Base-by-base conservation (phyloP, 768 basidiomycete species). In the Suillus sp. region DNA sequence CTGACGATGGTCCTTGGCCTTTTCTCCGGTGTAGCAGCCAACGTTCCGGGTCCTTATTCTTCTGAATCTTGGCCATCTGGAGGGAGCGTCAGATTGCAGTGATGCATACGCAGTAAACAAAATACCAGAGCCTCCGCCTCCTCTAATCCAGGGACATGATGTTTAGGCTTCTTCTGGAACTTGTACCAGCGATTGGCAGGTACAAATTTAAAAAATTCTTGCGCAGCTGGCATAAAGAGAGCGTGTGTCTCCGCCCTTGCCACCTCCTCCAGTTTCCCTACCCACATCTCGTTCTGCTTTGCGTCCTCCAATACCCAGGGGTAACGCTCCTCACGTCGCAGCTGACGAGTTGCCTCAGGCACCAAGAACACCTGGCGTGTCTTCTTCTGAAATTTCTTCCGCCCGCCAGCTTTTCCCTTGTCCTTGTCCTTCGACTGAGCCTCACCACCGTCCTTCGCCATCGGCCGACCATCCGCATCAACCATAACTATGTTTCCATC, bases 291-390 rank as follows among this genome's bases (percentile, higher is more conserved):
- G 62, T 81, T 78, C 58, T 85, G 82, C 22, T 81, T 81, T 42
- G 82, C 84, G 72, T 94, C 93, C 78, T 96, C 94, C 79, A 95
- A 85, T 43, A 96, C 90, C 94, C 94, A 96, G 2, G 94, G 94
- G 75, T 91, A 92, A 66, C 91, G 80, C 77, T 96, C 94, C 77
- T 96, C 94, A 70, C 84, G 84, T 74, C 91, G 81, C 69, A 95
- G 79, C 76, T 92, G 89, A 67, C 93, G 80, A 58, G 85, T 81
- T 43, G 88, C 88, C 61, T 95, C 92, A 0, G 91, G 86, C 1
- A 94, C 89, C 65, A 87, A 83, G 77, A 89, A 94, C 22, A 95
- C 91, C 79, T 87, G 93, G 79, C 74, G 85, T 68, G 79, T 95
- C 84, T 88, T 95, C 86, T 84, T 92, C 85, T 86, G 83, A 78